phyloP scores from a whole-genome alignment of 2,329 filamentous ascomycete genomes.

The Calonectria ilicicola region DNA sequence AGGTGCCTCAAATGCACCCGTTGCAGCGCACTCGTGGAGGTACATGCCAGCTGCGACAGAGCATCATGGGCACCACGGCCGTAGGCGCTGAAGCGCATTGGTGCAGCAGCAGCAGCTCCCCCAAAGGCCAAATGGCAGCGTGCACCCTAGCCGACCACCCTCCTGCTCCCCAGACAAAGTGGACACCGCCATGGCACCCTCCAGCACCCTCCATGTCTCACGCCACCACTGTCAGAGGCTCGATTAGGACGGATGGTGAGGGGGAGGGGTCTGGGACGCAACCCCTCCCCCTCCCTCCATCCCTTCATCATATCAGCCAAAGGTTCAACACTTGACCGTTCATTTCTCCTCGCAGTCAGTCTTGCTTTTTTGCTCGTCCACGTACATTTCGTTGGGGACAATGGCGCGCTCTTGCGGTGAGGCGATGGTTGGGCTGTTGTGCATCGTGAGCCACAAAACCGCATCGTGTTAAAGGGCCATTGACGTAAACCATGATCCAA shows the following conservation, averaged over 20 bases:
- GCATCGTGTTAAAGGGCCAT: neutral
- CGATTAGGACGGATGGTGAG: slow-evolving; percentile 10
- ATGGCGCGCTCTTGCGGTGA: neutral
- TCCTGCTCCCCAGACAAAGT: neutral
- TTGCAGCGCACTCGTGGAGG: slow-evolving; percentile 3
- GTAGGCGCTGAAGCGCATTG: neutral
- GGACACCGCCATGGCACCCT: neutral
- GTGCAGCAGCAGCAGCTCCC: neutral
- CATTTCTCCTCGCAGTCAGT: neutral
- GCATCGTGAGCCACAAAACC: slow-evolving; percentile 1
- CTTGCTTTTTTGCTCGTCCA: neutral
- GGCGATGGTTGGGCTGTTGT: neutral
- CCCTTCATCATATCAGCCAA: neutral
- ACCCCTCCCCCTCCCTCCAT: neutral
- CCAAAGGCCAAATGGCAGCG: slow-evolving; percentile 10
- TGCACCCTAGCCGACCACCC: neutral
- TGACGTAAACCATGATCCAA: neutral
- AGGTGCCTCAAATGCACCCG: slow-evolving; percentile 4
- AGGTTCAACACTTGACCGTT: neutral
- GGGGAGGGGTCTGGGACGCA: neutral
- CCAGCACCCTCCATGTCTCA: slow-evolving; percentile 16
- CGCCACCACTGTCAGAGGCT: slow-evolving; percentile 25
- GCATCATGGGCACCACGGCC: slow-evolving; percentile 6
- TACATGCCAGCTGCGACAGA: neutral
- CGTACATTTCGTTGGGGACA: neutral